phyloP scores from a whole-genome alignment of 2,329 filamentous ascomycete species.

The Pseudogymnoascus sp. region DNA sequence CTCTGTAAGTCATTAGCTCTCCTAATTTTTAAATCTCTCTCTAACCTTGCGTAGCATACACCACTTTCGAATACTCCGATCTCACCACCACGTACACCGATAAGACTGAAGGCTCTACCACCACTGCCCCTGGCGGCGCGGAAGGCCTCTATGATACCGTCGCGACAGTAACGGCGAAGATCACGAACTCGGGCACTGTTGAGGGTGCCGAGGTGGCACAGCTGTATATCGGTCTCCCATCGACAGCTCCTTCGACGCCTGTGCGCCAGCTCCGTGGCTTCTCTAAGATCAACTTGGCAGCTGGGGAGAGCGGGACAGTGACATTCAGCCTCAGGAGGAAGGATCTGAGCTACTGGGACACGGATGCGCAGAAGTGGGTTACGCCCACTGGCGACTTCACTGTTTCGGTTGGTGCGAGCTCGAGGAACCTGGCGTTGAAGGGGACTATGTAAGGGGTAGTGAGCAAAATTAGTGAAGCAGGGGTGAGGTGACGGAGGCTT shows the following conservation, averaged over 20 bases:
- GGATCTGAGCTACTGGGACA: slow-evolving; percentile 84
- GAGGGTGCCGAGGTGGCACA: slow-evolving; percentile 45
- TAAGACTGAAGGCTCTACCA: not conserved
- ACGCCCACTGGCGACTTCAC: slow-evolving; percentile 25
- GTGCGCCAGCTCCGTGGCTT: slow-evolving; percentile 56
- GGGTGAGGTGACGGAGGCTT: slow-evolving; percentile 1
- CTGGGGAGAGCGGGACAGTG: slow-evolving; percentile 36
- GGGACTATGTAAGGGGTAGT: slow-evolving; percentile 22
- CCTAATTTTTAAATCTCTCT: not conserved
- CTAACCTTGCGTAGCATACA: slow-evolving; percentile 32
- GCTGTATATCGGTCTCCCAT: slow-evolving; percentile 28
- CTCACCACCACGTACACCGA: slow-evolving; percentile 11
- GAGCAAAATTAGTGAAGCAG: slow-evolving; percentile 30
- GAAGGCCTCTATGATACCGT: slow-evolving; percentile 54
- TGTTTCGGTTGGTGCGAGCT: slow-evolving; percentile 26
- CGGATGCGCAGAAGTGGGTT: slow-evolving; percentile 73
- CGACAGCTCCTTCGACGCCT: slow-evolving; percentile 36
- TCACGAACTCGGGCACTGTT: slow-evolving; percentile 54
- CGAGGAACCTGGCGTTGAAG: slow-evolving; percentile 23
- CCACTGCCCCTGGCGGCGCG: slow-evolving; percentile 36
- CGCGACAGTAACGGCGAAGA: slow-evolving; percentile 46
- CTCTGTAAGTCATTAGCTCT: slow-evolving; percentile 29
- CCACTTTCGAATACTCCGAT: slow-evolving; percentile 35
- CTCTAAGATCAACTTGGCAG: slow-evolving; percentile 42
- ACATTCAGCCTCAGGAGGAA: slow-evolving; percentile 64